Conservation (phyloP, 116 monocot genomes). For the Cymodocea nodosa region DNA sequence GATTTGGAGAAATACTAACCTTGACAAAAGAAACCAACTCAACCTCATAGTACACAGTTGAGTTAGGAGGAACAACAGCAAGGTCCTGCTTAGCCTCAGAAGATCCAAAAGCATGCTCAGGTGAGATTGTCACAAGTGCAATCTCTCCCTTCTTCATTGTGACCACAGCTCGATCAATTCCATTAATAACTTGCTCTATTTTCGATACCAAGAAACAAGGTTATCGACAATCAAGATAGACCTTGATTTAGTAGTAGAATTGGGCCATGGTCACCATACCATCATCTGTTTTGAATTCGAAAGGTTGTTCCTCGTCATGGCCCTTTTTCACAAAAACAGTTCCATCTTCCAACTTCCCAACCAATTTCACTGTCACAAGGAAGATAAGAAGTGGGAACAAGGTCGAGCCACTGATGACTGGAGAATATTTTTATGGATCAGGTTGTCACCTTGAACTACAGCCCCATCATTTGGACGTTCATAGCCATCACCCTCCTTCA, state of each 20-base stretch:
- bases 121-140: constrained; percentile 65
- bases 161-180: constrained; percentile 56
- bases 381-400: not conserved
- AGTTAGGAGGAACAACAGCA: constrained; percentile 69
- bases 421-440: not conserved
- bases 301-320: constrained; percentile 50
- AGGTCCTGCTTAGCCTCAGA: constrained; percentile 73
- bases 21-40: constrained; percentile 82
- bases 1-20: constrained; percentile 18
- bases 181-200: constrained; percentile 76
- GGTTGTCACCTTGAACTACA: constrained; percentile 48
- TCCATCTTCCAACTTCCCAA: constrained; percentile 73
- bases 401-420: not conserved
- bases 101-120: constrained; percentile 50
- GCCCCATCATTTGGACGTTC: constrained; percentile 90
- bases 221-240: too few species aligned
- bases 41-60: constrained; percentile 68
- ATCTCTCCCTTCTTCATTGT: constrained; percentile 92
- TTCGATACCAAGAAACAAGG: not conserved
- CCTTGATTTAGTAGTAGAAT: not conserved
- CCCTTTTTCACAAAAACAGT: constrained; percentile 74
- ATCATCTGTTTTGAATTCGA: constrained; percentile 85
- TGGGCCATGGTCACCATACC: constrained; percentile 17
- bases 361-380: constrained; percentile 51
- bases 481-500: constrained; percentile 89